Base-by-base conservation (phyloP, 2,329 filamentous ascomycete species). In the Aspergillus hortae region DNA sequence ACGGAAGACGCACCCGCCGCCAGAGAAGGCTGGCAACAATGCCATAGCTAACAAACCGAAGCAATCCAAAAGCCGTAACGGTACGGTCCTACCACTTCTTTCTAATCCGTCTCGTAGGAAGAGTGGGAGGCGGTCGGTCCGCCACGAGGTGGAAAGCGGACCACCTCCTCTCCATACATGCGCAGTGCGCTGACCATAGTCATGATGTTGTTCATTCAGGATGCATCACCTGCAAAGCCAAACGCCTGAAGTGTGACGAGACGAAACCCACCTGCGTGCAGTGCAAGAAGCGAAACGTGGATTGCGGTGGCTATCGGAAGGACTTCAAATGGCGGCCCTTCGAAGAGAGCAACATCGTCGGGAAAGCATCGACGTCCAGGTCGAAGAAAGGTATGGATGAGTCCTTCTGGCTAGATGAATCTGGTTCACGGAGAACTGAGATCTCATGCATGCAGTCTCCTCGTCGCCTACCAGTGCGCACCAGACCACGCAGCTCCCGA, bases 271-370 rank as follows among this genome's bases (percentile, higher is more conserved):
- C 76, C 19, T 88, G 86, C 62, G 75, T 82, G 53, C 85, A 88
- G 72, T 88, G 86, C 64, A 76, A 82, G 43, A 82, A 81, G 60
- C 77, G 86, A 48, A 83, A 80, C 56, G 85, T 89, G 19, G 67
- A 74, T 3, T 89, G 86, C 64, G 86, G 85, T 53, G 86, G 86
- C 33, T 89, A 89, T 71, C 87, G 84, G 68, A 89, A 87, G 67
- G 83, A 87, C 67, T 89, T 88, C 73, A 88, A 89, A 76, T 89
- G 86, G 86, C 77, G 84, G 48, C 80, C 84, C 0, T 88, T 88
- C 60, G 84, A 86, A 62, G 85, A 88, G 58, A 78, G 81, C 44
- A 83, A 73, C 49, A 76, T 84, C 56, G 70, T 64, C 10, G 61
- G 65, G 30, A 74, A 69, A 36, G 56, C 55, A 9, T 48, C 67